These are phyloP conservation scores for Pyrus communis DNA, from an alignment of 306 rosid genomes.

Conservation along the genomic window DNA sequence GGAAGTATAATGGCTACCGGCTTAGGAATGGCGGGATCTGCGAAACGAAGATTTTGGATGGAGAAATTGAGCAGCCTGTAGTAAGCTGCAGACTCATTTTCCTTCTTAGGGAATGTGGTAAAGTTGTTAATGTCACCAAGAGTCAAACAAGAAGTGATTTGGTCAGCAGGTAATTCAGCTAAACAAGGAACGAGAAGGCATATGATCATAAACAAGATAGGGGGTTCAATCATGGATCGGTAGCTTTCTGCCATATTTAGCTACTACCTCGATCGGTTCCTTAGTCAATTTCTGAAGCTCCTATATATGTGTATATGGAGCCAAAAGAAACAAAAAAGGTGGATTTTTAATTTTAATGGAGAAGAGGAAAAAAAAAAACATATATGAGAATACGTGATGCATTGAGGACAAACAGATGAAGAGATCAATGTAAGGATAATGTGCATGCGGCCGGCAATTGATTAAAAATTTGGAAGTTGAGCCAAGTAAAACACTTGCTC, in stretches of 20 bases:
- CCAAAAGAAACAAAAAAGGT: constrained; percentile 11
- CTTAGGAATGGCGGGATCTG: constrained; percentile 36
- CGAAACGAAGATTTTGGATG: constrained; percentile 59
- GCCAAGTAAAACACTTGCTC: constrained; percentile 10
- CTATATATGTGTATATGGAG: background rate
- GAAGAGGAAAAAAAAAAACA: background rate
- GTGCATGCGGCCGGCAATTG: constrained; percentile 40
- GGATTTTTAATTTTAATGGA: constrained; percentile 14
- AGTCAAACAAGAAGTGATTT: constrained; percentile 41
- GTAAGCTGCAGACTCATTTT: constrained; percentile 30
- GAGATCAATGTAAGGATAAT: constrained; percentile 18
- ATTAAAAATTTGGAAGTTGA: constrained; percentile 17
- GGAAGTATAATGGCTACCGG: constrained; percentile 61
- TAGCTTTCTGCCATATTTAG: constrained; percentile 5
- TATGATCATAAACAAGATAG: constrained; percentile 7
- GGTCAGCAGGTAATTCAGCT: constrained; percentile 10
- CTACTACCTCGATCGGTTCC: constrained; percentile 15
- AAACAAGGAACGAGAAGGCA: constrained; percentile 16
- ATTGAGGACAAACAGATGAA: constrained; percentile 33
- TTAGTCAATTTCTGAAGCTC: constrained; percentile 17
- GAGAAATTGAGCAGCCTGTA: constrained; percentile 54
- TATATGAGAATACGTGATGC: constrained; percentile 17
- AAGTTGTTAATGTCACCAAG: constrained; percentile 46
- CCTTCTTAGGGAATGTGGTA: constrained; percentile 28
- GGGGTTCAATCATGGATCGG: constrained; percentile 1